Conservation (phyloP, 768 basidiomycete genomes). For the Hydnomerulius pinastri region DNA sequence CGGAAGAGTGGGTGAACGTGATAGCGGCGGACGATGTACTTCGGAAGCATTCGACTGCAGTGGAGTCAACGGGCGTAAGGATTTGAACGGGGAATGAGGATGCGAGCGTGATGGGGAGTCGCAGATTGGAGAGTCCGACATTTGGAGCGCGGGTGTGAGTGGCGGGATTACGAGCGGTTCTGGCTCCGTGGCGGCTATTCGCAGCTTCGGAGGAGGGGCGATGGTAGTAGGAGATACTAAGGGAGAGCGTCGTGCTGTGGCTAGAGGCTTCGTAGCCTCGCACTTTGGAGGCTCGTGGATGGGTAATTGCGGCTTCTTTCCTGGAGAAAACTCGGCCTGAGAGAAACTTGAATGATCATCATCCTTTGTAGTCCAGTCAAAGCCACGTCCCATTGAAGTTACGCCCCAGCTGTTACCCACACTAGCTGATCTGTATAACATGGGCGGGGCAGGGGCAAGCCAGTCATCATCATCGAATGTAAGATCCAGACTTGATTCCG, state of each 20-base stretch:
- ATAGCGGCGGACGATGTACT: conserved; percentile 30
- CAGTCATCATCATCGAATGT: conserved; percentile 74
- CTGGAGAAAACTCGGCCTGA: conserved; percentile 7
- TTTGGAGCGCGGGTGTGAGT: conserved; percentile 27
- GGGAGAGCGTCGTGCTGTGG: conserved; percentile 12
- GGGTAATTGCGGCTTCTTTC: conserved; percentile 7
- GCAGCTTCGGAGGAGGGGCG: conserved; percentile 29
- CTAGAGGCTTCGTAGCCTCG: conserved; percentile 8
- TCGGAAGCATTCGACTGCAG: conserved; percentile 21
- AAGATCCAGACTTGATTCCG: conserved; percentile 58
- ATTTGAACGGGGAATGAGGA: conserved; percentile 32
- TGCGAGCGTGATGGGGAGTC: conserved; percentile 36
- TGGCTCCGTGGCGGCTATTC: conserved; percentile 20
- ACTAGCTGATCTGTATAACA: conserved; percentile 63
- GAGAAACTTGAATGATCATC: conserved; percentile 26
- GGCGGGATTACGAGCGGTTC: conserved; percentile 32
- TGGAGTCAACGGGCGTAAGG: conserved; percentile 19
- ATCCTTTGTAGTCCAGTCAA: conserved; percentile 62
- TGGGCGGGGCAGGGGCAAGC: conserved; percentile 51
- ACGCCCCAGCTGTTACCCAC: conserved; percentile 83
- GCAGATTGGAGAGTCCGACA: conserved; percentile 31
- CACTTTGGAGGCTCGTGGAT: conserved; percentile 15
- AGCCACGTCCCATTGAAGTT: conserved; percentile 81
- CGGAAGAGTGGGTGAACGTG: conserved; percentile 56
- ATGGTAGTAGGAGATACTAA: conserved; percentile 14